phyloP scores from a whole-genome alignment of 306 rosid species.

The Trifolium fragiferum region DNA sequence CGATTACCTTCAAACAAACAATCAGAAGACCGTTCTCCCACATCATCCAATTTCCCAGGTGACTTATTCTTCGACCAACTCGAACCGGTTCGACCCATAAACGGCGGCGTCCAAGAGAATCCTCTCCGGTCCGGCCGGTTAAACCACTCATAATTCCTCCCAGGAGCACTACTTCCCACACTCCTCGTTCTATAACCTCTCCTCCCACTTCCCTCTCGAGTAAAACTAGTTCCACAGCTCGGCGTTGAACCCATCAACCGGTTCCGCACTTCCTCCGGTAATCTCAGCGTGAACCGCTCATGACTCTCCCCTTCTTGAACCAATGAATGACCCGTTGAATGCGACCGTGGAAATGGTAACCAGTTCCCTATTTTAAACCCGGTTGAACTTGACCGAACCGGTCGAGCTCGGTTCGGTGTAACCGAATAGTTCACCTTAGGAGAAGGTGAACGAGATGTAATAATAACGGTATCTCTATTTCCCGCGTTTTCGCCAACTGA shows the following conservation, averaged over 20 bases:
- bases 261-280: constrained; percentile 74
- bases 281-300: constrained; percentile 72
- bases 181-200: constrained; percentile 59
- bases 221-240: constrained; percentile 53
- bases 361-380: constrained; percentile 51
- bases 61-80: constrained; percentile 38
- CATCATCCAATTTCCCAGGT: constrained; percentile 37
- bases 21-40: constrained; percentile 61
- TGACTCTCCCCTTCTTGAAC: constrained; percentile 51
- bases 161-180: constrained; percentile 40
- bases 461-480: too few relatives aligned
- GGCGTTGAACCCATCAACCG: constrained; percentile 59
- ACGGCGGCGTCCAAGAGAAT: constrained; percentile 50
- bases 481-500: too few relatives aligned
- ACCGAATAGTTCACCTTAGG: constrained; percentile 25
- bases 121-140: constrained; percentile 47
- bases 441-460: not conserved
- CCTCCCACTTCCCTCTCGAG: constrained; percentile 60
- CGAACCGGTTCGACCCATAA: constrained; percentile 44
- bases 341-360: constrained; percentile 56
- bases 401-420: constrained; percentile 26
- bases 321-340: constrained; percentile 68
- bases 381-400: constrained; percentile 52
- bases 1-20: constrained; percentile 30
- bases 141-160: constrained; percentile 33